Evolutionary conservation across 2,329 filamentous ascomycete species (phyloP), one percentile per base, ranked within the genome.

Genomic region (Incumbomyces lentus): DNA sequence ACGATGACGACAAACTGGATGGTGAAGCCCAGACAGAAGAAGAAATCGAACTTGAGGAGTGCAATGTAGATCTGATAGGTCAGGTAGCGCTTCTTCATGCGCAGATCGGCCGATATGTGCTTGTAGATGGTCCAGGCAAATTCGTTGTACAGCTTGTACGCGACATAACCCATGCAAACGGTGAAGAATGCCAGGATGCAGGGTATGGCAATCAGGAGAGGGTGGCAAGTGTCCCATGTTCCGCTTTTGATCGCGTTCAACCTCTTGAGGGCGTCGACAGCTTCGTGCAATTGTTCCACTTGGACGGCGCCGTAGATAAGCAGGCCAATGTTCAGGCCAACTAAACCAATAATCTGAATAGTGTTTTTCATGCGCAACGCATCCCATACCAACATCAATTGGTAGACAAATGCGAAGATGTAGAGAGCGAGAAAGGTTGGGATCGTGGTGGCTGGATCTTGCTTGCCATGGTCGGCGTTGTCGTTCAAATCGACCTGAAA

Each of bases 91-190:
- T 89, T 83, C 76, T 95, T 96, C 83, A 98, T 87, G 59, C 88
- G 81, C 62, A 95, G 78, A 70, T 98, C 92, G 43, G 92, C 92
- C 61, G 89, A 94, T 62, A 98, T 98, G 66, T 94, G 89, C 73
- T 98, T 98, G 68, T 98, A 88, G 60, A 98, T 98, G 48, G 92
- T 92, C 92, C 92, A 98, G 10, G 92, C 90, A 66, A 98, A 98
- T 65, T 95, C 90, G 61, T 95, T 88, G 63, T 98, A 96, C 29
- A 98, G 75, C 69, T 95, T 95, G 85, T 88, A 96, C 2, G 90
- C 81, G 43, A 89, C 71, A 52, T 87, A 83, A 12, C 73, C 74
- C 73, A 96, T 81, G 44, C 79, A 60, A 5, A 89, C 53, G 2
- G 85, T 90, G 26, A 78, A 78, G 26, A 93, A 66, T 1, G 79